A percentile compares a stretch with the other conserved stretches of the same genome.
Evolutionary conservation across 2,329 filamentous ascomycete genomes (phyloP).

Genomic region (Xylaria digitata): DNA sequence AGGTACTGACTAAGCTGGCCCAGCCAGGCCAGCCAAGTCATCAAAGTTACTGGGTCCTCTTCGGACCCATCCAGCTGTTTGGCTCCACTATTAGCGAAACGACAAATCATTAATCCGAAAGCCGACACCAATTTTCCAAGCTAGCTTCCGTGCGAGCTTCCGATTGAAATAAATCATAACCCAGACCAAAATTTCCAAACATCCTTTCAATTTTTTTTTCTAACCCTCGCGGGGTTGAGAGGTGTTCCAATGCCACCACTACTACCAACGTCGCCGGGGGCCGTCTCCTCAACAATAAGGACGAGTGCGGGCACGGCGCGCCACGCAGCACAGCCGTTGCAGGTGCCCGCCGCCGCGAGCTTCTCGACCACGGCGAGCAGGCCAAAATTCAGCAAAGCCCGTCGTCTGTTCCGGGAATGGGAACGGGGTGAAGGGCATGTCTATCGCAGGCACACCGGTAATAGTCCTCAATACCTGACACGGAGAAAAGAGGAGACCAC

Average conservation of each 20-base stretch:
- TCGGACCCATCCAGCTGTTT: not conserved
- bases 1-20: too few species aligned
- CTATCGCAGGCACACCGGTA: conserved; percentile 29
- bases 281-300: conserved; percentile 28
- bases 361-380: conserved; percentile 49
- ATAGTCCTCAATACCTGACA: conserved; percentile 41
- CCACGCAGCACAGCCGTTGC: conserved; percentile 17
- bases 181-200: conserved; percentile 10
- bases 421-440: conserved; percentile 30
- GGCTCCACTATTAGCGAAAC: not conserved
- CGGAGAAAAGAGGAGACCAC: not conserved
- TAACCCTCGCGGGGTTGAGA: conserved; percentile 33
- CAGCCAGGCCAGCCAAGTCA: not conserved
- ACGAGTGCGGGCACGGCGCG: conserved; percentile 27
- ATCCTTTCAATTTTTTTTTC: conserved; percentile 12
- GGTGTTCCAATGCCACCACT: conserved; percentile 45
- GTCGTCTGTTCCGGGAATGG: conserved; percentile 44
- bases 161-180: conserved; percentile 24
- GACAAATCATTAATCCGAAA: conserved; percentile 38
- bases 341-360: conserved; percentile 35
- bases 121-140: conserved; percentile 32
- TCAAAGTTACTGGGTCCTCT: not conserved
- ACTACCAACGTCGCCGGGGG: conserved; percentile 39
- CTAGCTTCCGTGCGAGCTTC: not conserved
- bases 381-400: conserved; percentile 40